Evolutionary conservation across 2,329 filamentous ascomycete species (phyloP), one percentile per base, ranked within the genome.

Genomic region (Aspergillus fijiensis): DNA sequence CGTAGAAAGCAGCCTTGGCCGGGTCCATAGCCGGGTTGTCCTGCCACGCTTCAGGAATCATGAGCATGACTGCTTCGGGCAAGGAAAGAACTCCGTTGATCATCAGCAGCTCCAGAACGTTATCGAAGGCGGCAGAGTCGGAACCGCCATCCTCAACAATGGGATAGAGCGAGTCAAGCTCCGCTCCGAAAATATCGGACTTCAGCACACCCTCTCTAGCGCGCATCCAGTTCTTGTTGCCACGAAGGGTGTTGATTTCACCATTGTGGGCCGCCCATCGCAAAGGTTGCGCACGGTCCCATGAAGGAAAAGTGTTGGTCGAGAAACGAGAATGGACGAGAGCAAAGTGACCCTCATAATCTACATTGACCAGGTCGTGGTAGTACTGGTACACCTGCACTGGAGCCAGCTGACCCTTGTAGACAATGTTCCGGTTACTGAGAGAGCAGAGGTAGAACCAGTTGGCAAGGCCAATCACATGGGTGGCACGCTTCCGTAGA

Each of bases 201-300:
- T 92, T 90, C 85, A 98, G 90, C 65, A 96, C 88, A 77, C 94
- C 94, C 80, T 98, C 94, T 73, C 94, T 89, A 63, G 94, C 94
- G 69, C 93, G 89, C 94, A 98, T 98, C 94, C 94, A 98, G 80
- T 98, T 98, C 85, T 98, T 98, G 83, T 98, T 98, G 63, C 94
- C 94, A 74, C 94, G 90, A 63, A 98, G 82, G 1, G 94, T 98
- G 79, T 98, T 98, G 75, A 98, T 98, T 81, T 98, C 94, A 83
- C 94, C 94, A 77, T 98, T 98, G 83, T 98, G 94, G 71, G 94
- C 94, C 66, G 93, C 93, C 94, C 94, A 98, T 79, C 94, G 87
- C 65, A 98, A 82, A 64, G 94, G 94, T 81, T 98, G 94, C 63
- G 94, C 95, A 80, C 94, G 90, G 78, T 98, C 95, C 94, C 94